Evolutionary conservation across 73 alveolate genomes (phyloP), one percentile per base, ranked within the genome.

Genomic region (Durusdinium trenchii): DNA sequence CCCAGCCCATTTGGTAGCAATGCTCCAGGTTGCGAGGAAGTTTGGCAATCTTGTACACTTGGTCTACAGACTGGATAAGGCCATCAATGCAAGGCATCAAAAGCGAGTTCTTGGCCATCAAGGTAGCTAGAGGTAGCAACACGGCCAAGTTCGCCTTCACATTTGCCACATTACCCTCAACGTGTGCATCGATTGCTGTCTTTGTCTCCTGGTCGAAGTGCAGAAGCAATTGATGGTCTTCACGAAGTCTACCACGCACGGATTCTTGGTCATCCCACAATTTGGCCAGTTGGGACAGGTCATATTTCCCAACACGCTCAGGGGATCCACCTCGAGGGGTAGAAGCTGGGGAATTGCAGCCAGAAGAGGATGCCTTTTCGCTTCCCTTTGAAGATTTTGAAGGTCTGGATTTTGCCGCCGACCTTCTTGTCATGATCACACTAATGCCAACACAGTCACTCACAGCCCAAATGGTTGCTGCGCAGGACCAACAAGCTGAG

Each of bases 381-480:
- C 50, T 4, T 76, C 18, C 20, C 20, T 76, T 40, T 2, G 42
- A 2, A 2, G 86, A 40, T 42, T 76, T 40, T 2, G 42, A 2
- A 2, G 86, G 61, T 42, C 45, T 76, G 61, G 61, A 42, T 42
- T 76, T 76, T 20, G 86, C 86, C 40, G 86, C 86, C 86, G 61
- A 60, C 61, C 61, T 60, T 60, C 40, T 76, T 76, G 86, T 60
- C 40, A 12, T 38, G 5, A n/a, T 3, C 82, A 45, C 50, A n/a
- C 84, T 36, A 16, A 42, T 26, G 7, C 86, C 86, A 38, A 76
- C 57, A 3, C 54, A 38, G 35, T 71, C 18, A 71, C 32, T 64
- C 32, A 40, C 52, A 76, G 86, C 86, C 86, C 86, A 76, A 76
- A 76, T 45, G 86, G 86, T 60, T 60, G 20, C 86, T 76, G 86